Base-by-base conservation (phyloP, 768 basidiomycete species). In the Tylopilus plumbeoviolaceoides region DNA sequence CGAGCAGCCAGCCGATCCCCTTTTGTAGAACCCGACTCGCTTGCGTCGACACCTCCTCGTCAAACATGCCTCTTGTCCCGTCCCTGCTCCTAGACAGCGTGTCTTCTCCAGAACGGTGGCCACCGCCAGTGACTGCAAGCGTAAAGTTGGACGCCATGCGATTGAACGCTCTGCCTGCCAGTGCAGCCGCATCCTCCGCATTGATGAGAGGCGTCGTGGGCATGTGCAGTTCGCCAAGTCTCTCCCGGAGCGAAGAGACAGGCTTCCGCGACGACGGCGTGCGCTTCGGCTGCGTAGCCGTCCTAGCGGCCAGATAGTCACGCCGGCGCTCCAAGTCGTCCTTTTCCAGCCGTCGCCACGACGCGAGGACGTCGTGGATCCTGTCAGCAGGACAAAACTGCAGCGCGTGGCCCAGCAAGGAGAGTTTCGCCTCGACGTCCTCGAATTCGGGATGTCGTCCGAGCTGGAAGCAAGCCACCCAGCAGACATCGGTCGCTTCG, bases 1-100 rank as follows among this genome's bases (percentile, higher is more conserved):
- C 95, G 52, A 98, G 84, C 27, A 98, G 75, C 95, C 95, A 98
- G 27, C 95, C 95, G 48, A 98, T 91, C 8, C 95, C 95, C 63
- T 87, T 87, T 35, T 91, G 89, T 39, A 98, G 69, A 4, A 84
- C 91, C 30, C 85, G 78, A 45, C 83, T 82, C 2, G 91, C 91
- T 60, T 87, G 84, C n/a, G 79, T 68, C 18, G 85, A 82, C 39
- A 89, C 83, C 48, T 87, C 87, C 17, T 79, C 82, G 47, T 79
- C 79, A 54, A 70, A 71, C 53, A 72, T 70, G 44, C 74, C 67
- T 44, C 74, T 70, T 49, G 70, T 67, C 47, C 73, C 73, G 44
- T 75, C 74, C 18, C 72, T 64, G 17, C 75, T 76, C 21, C 70
- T 63, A 15, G 72, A 70, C 25, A 63, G 54, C 11, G 38, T 33